These are phyloP conservation scores for Huntiella abstrusa DNA, from an alignment of 2,329 filamentous ascomycete species.

Conservation along the genomic window DNA sequence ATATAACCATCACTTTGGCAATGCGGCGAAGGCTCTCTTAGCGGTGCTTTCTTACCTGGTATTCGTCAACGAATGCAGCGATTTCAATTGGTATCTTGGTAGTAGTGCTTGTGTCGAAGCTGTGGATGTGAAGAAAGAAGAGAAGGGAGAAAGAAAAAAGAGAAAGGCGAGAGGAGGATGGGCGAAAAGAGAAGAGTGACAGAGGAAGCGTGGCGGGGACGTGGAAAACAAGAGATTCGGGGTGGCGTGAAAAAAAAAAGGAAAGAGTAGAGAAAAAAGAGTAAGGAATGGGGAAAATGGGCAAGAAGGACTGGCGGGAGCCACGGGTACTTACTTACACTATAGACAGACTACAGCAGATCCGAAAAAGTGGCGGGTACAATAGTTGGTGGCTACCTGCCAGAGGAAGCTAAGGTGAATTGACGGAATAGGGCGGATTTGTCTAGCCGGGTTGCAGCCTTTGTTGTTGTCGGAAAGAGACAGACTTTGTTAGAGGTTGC, in stretches of 20 bases:
- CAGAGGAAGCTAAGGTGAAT: slow-evolving; percentile 11
- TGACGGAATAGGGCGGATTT: slow-evolving; percentile 13
- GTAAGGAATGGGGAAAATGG: slow-evolving; percentile 12
- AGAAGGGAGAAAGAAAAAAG: not conserved
- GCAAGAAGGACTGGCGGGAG: too few species aligned
- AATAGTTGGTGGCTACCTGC: too few species aligned
- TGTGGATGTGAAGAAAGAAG: too few species aligned
- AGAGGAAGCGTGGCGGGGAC: not conserved
- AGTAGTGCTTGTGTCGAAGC: too few species aligned
- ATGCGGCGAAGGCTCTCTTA: too few species aligned
- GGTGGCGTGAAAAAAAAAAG: not conserved
- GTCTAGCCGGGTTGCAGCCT: slow-evolving; percentile 11
- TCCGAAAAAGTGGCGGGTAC: too few species aligned
- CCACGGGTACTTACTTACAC: too few species aligned
- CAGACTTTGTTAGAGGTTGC: not conserved
- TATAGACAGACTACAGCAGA: too few species aligned
- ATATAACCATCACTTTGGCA: too few species aligned
- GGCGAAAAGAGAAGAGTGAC: not conserved
- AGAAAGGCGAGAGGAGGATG: not conserved
- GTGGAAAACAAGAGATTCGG: slow-evolving; percentile 11
- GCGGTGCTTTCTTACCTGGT: too few species aligned
- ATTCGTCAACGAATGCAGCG: too few species aligned
- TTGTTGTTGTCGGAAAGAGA: not conserved
- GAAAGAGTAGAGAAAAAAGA: slow-evolving; percentile 4
- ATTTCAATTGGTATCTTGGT: too few species aligned